Conservation (phyloP, 2,329 filamentous ascomycete species). For the Calonectria honghensis region DNA sequence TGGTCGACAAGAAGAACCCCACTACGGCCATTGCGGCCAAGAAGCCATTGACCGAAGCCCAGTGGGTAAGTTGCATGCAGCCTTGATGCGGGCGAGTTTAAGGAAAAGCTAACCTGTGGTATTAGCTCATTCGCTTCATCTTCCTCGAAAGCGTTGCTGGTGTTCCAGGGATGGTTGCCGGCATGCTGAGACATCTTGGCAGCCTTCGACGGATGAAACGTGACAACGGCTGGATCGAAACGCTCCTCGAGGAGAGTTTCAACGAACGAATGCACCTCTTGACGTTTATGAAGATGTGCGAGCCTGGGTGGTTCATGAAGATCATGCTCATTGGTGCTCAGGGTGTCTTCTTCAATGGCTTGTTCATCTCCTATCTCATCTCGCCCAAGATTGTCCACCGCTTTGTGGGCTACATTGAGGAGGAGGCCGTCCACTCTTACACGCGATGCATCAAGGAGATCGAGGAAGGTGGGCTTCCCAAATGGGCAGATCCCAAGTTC, state of each 20-base stretch:
- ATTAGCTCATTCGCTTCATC: slow-evolving; percentile 84
- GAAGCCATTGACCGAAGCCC: slow-evolving; percentile 84
- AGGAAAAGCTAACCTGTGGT: slow-evolving; percentile 40
- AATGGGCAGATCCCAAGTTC: slow-evolving; percentile 83
- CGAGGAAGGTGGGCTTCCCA: slow-evolving; percentile 87
- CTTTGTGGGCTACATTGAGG: slow-evolving; percentile 97
- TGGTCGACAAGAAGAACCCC: slow-evolving; percentile 75
- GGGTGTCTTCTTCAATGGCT: slow-evolving; percentile 96
- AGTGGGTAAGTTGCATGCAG: slow-evolving; percentile 77
- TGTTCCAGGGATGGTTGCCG: slow-evolving; percentile 97
- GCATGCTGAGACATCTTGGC: slow-evolving; percentile 92
- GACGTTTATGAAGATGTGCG: slow-evolving; percentile 92
- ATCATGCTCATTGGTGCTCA: slow-evolving; percentile 93
- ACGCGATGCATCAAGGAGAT: slow-evolving; percentile 91
- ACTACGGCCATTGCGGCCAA: slow-evolving; percentile 72
- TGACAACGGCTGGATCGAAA: slow-evolving; percentile 98
- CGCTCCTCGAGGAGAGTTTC: slow-evolving; percentile 90
- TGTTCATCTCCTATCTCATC: slow-evolving; percentile 92
- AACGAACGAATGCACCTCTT: slow-evolving; percentile 96
- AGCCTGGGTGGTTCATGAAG: slow-evolving; percentile 88
- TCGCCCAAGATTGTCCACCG: slow-evolving; percentile 92
- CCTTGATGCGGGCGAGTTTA: neutral
- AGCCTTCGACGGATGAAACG: slow-evolving; percentile 90
- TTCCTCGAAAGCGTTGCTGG: slow-evolving; percentile 97
- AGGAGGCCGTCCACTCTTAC: slow-evolving; percentile 97